A percentile compares a stretch with the other conserved stretches of the same genome.
Conservation (phyloP, 805 yeast species). For the Saturnispora hagleri region DNA sequence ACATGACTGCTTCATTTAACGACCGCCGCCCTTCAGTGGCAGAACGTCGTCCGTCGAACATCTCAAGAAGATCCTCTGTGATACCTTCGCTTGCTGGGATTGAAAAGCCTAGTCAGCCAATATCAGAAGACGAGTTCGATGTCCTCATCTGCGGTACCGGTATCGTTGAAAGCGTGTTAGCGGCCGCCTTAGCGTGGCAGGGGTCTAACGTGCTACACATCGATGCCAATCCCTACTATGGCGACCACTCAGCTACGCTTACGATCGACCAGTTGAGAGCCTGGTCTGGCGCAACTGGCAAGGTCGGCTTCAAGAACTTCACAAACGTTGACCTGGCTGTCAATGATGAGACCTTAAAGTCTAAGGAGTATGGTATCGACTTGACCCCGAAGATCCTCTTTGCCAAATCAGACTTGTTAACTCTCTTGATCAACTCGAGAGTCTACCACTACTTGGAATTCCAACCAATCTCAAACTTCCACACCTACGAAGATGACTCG, state of each 20-base stretch:
- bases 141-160: constrained; percentile 93
- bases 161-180: constrained; percentile 73
- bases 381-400: constrained; percentile 79
- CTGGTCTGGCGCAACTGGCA: constrained; percentile 58
- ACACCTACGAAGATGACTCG: constrained; percentile 86
- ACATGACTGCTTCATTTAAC: constrained; percentile 53
- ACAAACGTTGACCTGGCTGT: constrained; percentile 71
- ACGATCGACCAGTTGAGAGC: constrained; percentile 76
- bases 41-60: constrained; percentile 28
- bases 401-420: constrained; percentile 80
- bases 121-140: constrained; percentile 62
- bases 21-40: constrained; percentile 54
- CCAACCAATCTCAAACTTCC: constrained; percentile 80
- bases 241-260: constrained; percentile 79
- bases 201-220: constrained; percentile 93
- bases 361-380: constrained; percentile 81
- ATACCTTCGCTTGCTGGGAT: constrained; percentile 72
- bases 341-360: constrained; percentile 45
- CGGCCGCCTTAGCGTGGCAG: constrained; percentile 95
- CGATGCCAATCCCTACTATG: constrained; percentile 78
- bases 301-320: constrained; percentile 27
- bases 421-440: constrained; percentile 69
- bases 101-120: constrained; percentile 59
- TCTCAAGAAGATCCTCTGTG: constrained; percentile 28
- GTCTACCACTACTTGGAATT: constrained; percentile 90